Base-by-base conservation (phyloP, 2,329 filamentous ascomycete species). In the Sclerotinia sclerotiorum region DNA sequence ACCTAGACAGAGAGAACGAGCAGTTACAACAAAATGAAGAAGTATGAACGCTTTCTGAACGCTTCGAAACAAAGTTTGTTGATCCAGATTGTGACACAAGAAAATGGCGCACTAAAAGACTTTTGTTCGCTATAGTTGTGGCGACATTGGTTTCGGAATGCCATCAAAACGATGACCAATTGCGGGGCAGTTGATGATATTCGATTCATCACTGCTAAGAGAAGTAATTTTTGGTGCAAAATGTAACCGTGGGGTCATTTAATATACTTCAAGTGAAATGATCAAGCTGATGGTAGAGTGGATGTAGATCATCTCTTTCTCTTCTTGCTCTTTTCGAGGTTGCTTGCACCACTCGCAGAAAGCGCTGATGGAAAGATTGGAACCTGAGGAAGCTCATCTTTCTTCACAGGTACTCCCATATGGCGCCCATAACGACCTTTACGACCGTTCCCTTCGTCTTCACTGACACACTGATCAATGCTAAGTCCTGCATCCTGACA, bases 401-500 rank as follows among this genome's bases (percentile, higher is more conserved):
- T 85, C 77, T 85, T 85, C 75, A 88, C 82, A 65, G 87, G 86
- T 51, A 90, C 87, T 69, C 87, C 87, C 87, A 90, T 90, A 78
- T 90, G 87, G 72, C 87, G 86, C 74, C 87, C 87, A 77, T 97
- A 98, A 69, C 95, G 90, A 72, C 95, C 95, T 80, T 97, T 98
- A 77, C 95, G 91, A 72, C 94, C 95, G 79, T 98, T 98, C 72
- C 93, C 93, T 80, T 99, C 95, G 75, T 99, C 95, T 80, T 99
- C 95, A 79, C 94, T 97, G 80, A 99, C 88, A 80, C 95, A 99
- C 72, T 94, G 92, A 74, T 98, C 95, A 69, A 93, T 88, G 68
- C 91, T 91, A 75, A 99, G 92, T 27, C 95, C 95, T 55, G 95
- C 95, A 81, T 99, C 95, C 79, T 93, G 93, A 87, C 95, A 99